Percentiles rank a stretch among this genome's conserved stretches.
Conservation (phyloP, 495 filamentous ascomycete species). For the Penicillium waksmanii region DNA sequence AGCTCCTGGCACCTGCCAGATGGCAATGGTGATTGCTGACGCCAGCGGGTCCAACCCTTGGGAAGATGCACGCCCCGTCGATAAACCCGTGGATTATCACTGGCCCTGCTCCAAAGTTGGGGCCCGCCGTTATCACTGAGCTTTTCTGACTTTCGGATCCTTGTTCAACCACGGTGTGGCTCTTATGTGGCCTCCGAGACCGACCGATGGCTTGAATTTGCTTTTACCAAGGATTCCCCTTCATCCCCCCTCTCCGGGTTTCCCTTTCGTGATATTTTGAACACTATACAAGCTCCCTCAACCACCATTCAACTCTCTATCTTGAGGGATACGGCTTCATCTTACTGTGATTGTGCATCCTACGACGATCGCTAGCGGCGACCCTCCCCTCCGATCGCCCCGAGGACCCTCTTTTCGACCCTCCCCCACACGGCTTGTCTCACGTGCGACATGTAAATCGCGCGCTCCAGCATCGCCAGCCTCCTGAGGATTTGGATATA, state of each 20-base stretch:
- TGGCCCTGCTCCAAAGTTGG: not conserved
- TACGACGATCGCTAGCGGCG: slow-evolving; percentile 4
- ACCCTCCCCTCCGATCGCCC: slow-evolving; percentile 10
- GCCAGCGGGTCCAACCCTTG: slow-evolving; percentile 4
- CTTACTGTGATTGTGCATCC: not conserved
- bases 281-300: not conserved
- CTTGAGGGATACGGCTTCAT: slow-evolving; percentile 1
- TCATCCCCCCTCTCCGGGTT: slow-evolving; percentile 6
- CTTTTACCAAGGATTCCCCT: slow-evolving; percentile 2
- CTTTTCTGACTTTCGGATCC: slow-evolving; percentile 18
- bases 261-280: not conserved
- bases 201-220: slow-evolving; percentile 3
- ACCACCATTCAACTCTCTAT: not conserved
- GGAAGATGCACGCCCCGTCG: not conserved
- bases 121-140: slow-evolving; percentile 14
- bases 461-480: not conserved
- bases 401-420: slow-evolving; percentile 9
- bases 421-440: slow-evolving; percentile 13
- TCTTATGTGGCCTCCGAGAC: slow-evolving; percentile 20
- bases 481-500: slow-evolving; percentile 1
- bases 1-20: not conserved
- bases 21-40: not conserved
- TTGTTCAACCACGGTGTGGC: slow-evolving; percentile 9
- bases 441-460: slow-evolving; percentile 35
- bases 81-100: slow-evolving; percentile 4